Base-by-base conservation (phyloP, 2,329 filamentous ascomycete genomes). In the Thermothelomyces thermophilus region DNA sequence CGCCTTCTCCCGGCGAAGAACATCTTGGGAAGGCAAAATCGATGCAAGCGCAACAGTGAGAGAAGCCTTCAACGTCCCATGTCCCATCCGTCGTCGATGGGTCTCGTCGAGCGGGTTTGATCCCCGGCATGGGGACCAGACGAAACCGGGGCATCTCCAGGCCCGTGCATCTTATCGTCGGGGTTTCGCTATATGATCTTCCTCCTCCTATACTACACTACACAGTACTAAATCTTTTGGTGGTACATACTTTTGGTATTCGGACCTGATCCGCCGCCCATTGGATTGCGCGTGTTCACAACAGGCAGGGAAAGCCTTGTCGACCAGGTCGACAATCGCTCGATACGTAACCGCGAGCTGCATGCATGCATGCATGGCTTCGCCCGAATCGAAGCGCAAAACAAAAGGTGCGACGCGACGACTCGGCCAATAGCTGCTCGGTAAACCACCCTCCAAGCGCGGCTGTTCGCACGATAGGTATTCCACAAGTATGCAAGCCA, bases 121-220 rank as follows among this genome's bases (percentile, higher is more conserved):
- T 57, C 53, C 43, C 10, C 56, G 31, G 43, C 36, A 39, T 39
- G 46, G 34, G 39, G 30, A 31, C 48, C 36, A 46, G 42, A 26
- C 31, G 6, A 19, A 14, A 16, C 36, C 20, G 48, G 46, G 30
- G 39, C 41, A 44, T 45, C 40, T 44, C 52, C 11, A 10, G 44
- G 30, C 31, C n/a, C n/a, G n/a, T n/a, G n/a, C 45, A 54, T 56
- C 46, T 51, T 58, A 58, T 58, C 44, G 46, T 46, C 54, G 42
- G 54, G 57, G 53, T 53, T 41, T 17, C 41, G 43, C 33, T 50
- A 49, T 58, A 59, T 50, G 57, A 58, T 58, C 57, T 45, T 26
- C 24, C 9, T 26, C 5, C 9, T n/a, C n/a, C n/a, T n/a, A n/a
- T n/a, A n/a, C n/a, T n/a, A n/a, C n/a, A n/a, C n/a, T n/a, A n/a